A percentile compares a stretch with the other conserved stretches of the same genome.
Conservation (phyloP, 169 alveolate species). For the Cryptosporidium xiaoi region DNA sequence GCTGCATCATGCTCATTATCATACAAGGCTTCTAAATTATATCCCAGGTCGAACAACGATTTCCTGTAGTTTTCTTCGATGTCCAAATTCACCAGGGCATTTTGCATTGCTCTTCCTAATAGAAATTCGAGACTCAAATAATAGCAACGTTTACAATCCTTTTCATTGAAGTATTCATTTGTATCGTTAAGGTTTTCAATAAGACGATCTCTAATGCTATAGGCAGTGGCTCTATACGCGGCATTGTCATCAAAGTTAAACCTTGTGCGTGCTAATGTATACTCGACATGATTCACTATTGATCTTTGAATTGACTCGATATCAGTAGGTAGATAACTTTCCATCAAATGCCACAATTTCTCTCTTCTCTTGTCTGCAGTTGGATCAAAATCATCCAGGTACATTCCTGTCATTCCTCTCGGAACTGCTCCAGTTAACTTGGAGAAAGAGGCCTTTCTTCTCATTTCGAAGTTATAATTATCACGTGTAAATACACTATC, state of each 20-base stretch:
- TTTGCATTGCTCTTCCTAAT: slow-evolving; percentile 93
- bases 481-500: slow-evolving; percentile 74
- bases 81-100: slow-evolving; percentile 91
- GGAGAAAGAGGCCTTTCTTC: slow-evolving; percentile 84
- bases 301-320: slow-evolving; percentile 86
- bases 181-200: slow-evolving; percentile 94
- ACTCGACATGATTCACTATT: slow-evolving; percentile 88
- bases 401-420: slow-evolving; percentile 79
- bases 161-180: slow-evolving; percentile 86
- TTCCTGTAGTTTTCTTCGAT: slow-evolving; percentile 89
- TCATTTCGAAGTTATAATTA: slow-evolving; percentile 81
- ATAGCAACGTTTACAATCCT: slow-evolving; percentile 91
- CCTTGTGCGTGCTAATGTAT: slow-evolving; percentile 93
- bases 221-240: slow-evolving; percentile 91
- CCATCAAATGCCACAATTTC: slow-evolving; percentile 88
- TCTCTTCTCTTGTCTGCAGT: slow-evolving; percentile 80
- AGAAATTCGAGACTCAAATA: slow-evolving; percentile 93
- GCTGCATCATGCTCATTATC: slow-evolving; percentile 97
- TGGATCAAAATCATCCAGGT: slow-evolving; percentile 78
- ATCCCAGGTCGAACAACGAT: slow-evolving; percentile 91
- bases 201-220: slow-evolving; percentile 91
- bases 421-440: slow-evolving; percentile 80
- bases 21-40: slow-evolving; percentile 90
- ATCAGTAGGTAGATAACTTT: slow-evolving; percentile 84
- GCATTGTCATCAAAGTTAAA: slow-evolving; percentile 89